Evolutionary conservation across 148 eudicot genomes (phyloP).

Genomic region (Vaccinium macrocarpon): DNA sequence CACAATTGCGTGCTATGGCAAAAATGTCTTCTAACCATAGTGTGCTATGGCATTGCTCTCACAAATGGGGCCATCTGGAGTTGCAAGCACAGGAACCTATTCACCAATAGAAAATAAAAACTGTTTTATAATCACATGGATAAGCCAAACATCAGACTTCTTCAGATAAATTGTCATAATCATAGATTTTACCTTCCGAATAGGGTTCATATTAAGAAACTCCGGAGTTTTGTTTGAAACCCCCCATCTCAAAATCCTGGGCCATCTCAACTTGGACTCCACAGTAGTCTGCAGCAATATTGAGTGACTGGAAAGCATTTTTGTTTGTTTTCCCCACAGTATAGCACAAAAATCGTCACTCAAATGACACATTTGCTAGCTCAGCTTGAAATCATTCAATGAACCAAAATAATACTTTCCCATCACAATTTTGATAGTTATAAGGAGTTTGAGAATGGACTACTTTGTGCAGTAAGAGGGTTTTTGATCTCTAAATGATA

Average conservation of each 20-base stretch:
- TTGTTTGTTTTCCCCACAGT: constrained; percentile 36
- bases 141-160: not conserved
- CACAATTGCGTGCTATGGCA: too few species aligned
- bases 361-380: not conserved
- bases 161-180: not conserved
- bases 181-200: constrained; percentile 53
- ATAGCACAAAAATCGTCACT: not conserved
- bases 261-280: constrained; percentile 56
- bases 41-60: constrained; percentile 77
- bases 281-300: constrained; percentile 62
- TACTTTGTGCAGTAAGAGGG: not conserved
- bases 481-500: not conserved
- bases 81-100: constrained; percentile 64
- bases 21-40: constrained; percentile 38
- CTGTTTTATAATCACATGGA: not conserved
- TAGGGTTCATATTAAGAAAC: constrained; percentile 71
- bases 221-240: constrained; percentile 68
- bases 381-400: not conserved
- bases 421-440: not conserved
- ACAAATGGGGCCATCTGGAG: constrained; percentile 60
- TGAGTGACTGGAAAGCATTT: constrained; percentile 66
- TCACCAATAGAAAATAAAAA: not conserved
- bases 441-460: not conserved
- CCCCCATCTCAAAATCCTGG: constrained; percentile 65
- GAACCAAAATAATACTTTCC: not conserved